Evolutionary conservation across 169 alveolate genomes (phyloP).

Genomic region (Hammondia hammondi): DNA sequence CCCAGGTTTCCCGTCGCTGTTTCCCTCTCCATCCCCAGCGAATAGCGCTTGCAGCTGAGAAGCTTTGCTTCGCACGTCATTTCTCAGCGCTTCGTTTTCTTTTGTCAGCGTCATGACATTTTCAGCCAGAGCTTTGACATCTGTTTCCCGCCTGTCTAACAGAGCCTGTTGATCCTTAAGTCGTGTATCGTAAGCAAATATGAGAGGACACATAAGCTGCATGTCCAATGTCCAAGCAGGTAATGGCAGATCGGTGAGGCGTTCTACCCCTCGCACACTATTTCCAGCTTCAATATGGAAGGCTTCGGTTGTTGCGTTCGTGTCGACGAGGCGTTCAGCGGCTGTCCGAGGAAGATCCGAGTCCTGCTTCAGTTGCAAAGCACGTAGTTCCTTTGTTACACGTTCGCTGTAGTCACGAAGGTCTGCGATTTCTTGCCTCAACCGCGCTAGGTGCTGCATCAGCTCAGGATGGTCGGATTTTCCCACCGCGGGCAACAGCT

Average conservation of each 20-base stretch:
- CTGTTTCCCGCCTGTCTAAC: constrained; percentile 50
- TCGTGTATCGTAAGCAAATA: constrained; percentile 70
- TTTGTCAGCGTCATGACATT: constrained; percentile 45
- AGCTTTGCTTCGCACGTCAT: constrained; percentile 62
- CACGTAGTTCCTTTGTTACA: constrained; percentile 64
- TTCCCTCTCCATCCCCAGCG: constrained; percentile 35
- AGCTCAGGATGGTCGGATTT: constrained; percentile 52
- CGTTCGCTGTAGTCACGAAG: constrained; percentile 66
- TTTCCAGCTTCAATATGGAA: background rate
- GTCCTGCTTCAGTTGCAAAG: constrained; percentile 20
- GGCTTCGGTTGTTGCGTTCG: background rate
- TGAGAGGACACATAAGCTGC: constrained; percentile 70
- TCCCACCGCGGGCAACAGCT: constrained; percentile 16
- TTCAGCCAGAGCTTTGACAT: constrained; percentile 48
- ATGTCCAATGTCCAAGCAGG: constrained; percentile 72
- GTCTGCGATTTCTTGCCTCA: constrained; percentile 64
- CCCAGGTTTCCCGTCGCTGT: constrained; percentile 36
- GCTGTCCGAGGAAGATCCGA: background rate
- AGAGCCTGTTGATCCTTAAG: constrained; percentile 58
- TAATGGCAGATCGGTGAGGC: constrained; percentile 29
- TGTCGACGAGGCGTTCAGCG: background rate
- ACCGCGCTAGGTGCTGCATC: constrained; percentile 65
- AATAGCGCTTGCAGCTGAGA: constrained; percentile 58
- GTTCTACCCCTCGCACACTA: background rate
- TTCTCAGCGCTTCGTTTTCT: constrained; percentile 69